Percentiles rank a stretch among this genome's conserved stretches.
Conservation (phyloP, 2,329 filamentous ascomycete genomes). For the Fusarium nematophilum region DNA sequence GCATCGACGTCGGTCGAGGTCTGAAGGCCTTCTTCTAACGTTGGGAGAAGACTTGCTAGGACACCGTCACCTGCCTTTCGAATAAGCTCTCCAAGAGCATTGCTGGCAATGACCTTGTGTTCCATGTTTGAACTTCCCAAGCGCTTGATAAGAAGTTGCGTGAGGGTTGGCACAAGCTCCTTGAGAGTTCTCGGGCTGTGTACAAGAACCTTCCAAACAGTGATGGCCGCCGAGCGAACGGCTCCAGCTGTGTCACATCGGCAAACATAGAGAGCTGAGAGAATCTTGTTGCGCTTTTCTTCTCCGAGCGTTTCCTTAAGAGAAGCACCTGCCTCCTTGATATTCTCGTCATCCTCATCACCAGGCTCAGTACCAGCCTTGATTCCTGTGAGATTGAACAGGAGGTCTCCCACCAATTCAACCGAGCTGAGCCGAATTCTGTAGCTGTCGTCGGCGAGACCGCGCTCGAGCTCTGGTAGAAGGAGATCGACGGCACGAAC, state of each 20-base stretch:
- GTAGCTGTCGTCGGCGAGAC: slow-evolving; percentile 96
- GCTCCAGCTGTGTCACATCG: slow-evolving; percentile 94
- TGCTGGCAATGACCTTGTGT: slow-evolving; percentile 98
- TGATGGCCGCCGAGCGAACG: slow-evolving; percentile 88
- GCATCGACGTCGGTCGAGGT: slow-evolving; percentile 91
- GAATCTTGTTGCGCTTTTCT: slow-evolving; percentile 95
- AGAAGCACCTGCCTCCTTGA: slow-evolving; percentile 90
- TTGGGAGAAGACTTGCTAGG: slow-evolving; percentile 86
- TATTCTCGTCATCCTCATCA: slow-evolving; percentile 82
- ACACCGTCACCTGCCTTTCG: slow-evolving; percentile 96
- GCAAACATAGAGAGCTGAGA: slow-evolving; percentile 97
- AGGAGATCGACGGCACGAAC: slow-evolving; percentile 93
- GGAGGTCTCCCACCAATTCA: slow-evolving; percentile 92
- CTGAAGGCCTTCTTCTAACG: slow-evolving; percentile 90
- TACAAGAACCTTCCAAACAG: slow-evolving; percentile 97
- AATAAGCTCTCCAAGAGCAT: slow-evolving; percentile 95
- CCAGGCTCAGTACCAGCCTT: slow-evolving; percentile 81
- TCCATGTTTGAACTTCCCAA: slow-evolving; percentile 97
- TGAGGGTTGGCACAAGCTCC: slow-evolving; percentile 93
- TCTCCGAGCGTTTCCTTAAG: slow-evolving; percentile 93
- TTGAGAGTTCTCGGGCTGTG: slow-evolving; percentile 92
- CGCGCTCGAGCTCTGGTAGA: slow-evolving; percentile 93
- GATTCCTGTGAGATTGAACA: slow-evolving; percentile 98
- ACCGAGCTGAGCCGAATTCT: slow-evolving; percentile 98
- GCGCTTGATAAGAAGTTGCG: slow-evolving; percentile 92